Percentiles rank a stretch among this genome's conserved stretches.
These are phyloP conservation scores for Takashimella koratensis DNA, from an alignment of 1,284 basidiomycete genomes.

Conservation along the genomic window DNA sequence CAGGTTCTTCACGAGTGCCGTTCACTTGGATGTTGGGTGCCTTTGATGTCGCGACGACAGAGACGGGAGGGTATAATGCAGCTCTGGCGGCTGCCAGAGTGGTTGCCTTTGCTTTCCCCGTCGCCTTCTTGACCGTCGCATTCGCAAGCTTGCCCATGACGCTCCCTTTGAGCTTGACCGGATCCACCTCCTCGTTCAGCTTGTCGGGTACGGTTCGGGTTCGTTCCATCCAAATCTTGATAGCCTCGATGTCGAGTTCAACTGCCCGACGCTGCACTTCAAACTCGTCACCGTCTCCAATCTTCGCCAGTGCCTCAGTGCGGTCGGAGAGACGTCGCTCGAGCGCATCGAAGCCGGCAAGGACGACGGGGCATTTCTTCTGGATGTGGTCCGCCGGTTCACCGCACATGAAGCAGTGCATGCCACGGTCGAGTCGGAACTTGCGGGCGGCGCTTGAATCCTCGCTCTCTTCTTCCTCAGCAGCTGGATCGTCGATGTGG, in stretches of 20 bases:
- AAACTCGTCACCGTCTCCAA: not conserved
- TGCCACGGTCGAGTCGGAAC: not conserved
- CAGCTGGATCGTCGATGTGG: too few species aligned
- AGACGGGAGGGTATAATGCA: not conserved
- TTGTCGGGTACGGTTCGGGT: conserved; percentile 15
- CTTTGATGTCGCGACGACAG: not conserved
- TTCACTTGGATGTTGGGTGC: not conserved
- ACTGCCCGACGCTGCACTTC: not conserved
- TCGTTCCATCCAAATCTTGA: conserved; percentile 30
- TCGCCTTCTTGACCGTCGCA: not conserved
- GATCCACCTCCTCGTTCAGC: conserved; percentile 14
- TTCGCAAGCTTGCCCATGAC: not conserved
- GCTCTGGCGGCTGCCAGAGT: not conserved
- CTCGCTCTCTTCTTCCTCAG: conserved; percentile 7
- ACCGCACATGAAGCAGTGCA: conserved; percentile 18
- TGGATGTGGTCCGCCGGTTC: conserved; percentile 21
- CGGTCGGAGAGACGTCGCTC: conserved; percentile 13
- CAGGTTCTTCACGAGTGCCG: not conserved
- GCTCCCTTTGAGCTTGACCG: not conserved
- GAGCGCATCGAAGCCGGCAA: conserved; percentile 20
- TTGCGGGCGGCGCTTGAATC: not conserved
- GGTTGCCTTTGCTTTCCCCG: not conserved
- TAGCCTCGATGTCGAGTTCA: conserved; percentile 16
- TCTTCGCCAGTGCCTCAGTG: not conserved
- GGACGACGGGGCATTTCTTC: conserved; percentile 31